Evolutionary conservation across 2,329 filamentous ascomycete genomes (phyloP).

Genomic region (Ascochyta fabae): DNA sequence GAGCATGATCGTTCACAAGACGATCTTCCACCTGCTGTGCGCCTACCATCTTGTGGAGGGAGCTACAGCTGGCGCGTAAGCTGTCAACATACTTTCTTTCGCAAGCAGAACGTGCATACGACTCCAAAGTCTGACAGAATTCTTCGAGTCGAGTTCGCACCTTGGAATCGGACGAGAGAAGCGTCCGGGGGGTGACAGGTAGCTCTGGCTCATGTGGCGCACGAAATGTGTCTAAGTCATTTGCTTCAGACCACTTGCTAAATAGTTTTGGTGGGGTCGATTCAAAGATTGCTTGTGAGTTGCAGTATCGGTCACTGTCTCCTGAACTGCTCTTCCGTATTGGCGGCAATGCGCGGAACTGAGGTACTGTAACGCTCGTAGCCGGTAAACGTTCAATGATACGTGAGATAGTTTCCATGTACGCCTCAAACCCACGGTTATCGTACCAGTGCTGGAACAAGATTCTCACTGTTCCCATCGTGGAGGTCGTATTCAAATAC

Average conservation of each 20-base stretch:
- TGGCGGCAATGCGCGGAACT: not conserved
- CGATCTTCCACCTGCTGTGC: not conserved
- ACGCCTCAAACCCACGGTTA: constrained; percentile 50
- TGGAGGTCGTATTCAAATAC: constrained; percentile 23
- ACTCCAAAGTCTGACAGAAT: constrained; percentile 20
- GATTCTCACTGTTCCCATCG: constrained; percentile 24
- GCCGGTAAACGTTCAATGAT: constrained; percentile 16
- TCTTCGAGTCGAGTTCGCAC: constrained; percentile 11
- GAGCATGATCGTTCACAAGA: not conserved
- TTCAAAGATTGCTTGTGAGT: constrained; percentile 12
- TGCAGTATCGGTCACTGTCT: constrained; percentile 5
- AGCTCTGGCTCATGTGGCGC: not conserved
- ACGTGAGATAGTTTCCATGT: constrained; percentile 28
- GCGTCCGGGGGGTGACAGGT: not conserved
- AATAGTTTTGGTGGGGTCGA: not conserved
- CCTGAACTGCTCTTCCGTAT: not conserved
- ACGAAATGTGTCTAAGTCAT: not conserved
- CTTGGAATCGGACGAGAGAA: not conserved
- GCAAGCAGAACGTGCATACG: constrained; percentile 18
- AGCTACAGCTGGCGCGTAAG: constrained; percentile 26
- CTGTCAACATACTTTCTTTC: constrained; percentile 31
- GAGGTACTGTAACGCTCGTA: not conserved
- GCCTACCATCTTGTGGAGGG: constrained; percentile 14
- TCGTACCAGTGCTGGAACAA: constrained; percentile 36
- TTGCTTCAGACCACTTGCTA: not conserved